These are phyloP conservation scores for Metschnikowia gelsemii DNA, from an alignment of 805 yeast genomes.

Conservation along the genomic window DNA sequence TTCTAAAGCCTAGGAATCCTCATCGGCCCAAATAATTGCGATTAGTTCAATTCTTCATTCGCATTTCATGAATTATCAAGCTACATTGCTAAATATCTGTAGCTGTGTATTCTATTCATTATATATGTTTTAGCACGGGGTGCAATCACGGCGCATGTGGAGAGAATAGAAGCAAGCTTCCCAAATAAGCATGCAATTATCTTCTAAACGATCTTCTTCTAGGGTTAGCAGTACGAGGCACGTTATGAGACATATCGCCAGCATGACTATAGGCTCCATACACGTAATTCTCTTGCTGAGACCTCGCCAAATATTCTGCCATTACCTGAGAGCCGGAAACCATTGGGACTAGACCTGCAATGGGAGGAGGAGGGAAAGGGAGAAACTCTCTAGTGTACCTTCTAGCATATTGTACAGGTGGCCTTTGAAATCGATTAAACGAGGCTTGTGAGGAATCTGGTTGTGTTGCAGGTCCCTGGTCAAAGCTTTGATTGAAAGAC, in stretches of 20 bases:
- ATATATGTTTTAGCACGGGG: neutral
- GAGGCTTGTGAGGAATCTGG: conserved; percentile 4
- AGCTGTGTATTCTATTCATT: neutral
- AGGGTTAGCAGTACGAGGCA: neutral
- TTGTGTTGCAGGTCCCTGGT: neutral
- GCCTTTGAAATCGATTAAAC: conserved; percentile 17
- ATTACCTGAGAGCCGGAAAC: conserved; percentile 66
- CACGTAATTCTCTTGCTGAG: conserved; percentile 59
- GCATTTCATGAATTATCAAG: neutral
- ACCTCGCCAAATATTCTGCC: conserved; percentile 76
- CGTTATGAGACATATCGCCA: neutral
- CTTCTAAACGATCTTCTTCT: conserved; percentile 2
- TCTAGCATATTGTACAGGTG: conserved; percentile 5
- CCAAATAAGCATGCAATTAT: no score
- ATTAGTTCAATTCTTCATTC: neutral
- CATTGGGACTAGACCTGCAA: neutral
- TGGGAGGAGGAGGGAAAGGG: neutral
- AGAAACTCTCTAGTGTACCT: conserved; percentile 5
- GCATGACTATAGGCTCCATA: conserved; percentile 33
- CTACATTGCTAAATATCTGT: neutral
- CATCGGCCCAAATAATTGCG: neutral
- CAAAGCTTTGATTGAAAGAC: conserved; percentile 4
- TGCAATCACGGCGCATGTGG: neutral
- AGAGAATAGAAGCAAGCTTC: neutral
- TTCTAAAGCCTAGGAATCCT: neutral